Evolutionary conservation across 2,329 filamentous ascomycete genomes (phyloP).

Genomic region (Aspergillus floridensis): DNA sequence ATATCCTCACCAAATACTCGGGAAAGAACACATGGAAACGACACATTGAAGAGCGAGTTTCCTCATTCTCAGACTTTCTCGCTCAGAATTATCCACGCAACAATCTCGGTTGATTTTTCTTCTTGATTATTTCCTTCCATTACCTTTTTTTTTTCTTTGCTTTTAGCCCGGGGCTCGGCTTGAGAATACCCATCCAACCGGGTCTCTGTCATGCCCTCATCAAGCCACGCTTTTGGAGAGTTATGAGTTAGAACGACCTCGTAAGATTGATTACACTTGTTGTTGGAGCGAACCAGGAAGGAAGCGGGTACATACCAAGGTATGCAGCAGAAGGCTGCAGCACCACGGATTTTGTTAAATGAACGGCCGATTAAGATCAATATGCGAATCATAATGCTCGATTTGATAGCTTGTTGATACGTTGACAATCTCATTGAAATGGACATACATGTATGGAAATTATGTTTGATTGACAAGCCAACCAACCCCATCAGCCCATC

Average conservation of each 20-base stretch:
- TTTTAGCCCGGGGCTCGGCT: neutral
- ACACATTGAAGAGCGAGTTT: neutral
- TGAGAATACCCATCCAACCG: neutral
- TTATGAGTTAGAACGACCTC: constrained; percentile 2
- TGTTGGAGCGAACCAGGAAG: constrained; percentile 5
- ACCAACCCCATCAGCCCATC: neutral
- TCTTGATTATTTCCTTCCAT: neutral
- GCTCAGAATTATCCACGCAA: neutral
- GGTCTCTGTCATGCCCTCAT: neutral
- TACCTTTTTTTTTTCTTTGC: neutral
- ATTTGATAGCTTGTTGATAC: neutral
- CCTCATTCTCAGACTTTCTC: neutral
- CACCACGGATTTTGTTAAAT: neutral
- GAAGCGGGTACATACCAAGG: constrained; percentile 6
- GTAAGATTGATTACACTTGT: constrained; percentile 5
- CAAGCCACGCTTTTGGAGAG: neutral
- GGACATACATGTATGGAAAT: neutral
- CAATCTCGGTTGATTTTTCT: neutral
- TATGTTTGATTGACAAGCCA: neutral
- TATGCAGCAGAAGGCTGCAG: neutral
- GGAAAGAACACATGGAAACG: neutral
- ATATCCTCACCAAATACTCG: neutral
- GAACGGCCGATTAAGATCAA: constrained; percentile 3
- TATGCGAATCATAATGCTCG: neutral
- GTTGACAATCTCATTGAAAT: neutral